Evolutionary conservation across 1,284 basidiomycete genomes (phyloP).

Genomic region (Microstroma glucosiphilum): DNA sequence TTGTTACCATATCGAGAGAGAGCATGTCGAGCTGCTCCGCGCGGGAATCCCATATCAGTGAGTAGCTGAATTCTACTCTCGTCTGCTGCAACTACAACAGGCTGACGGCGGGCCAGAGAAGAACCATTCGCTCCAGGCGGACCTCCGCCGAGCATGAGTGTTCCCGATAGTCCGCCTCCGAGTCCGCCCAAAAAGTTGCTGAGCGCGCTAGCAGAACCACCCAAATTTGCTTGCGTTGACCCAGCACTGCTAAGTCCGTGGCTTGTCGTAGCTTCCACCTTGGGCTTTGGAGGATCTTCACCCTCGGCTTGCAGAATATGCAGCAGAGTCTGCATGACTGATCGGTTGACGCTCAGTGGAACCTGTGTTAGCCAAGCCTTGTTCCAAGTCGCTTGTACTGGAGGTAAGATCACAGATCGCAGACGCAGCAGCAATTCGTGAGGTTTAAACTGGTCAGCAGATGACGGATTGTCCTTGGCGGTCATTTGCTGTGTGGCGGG

Average conservation of each 20-base stretch:
- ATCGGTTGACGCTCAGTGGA: constrained; percentile 58
- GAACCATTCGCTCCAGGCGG: constrained; percentile 1
- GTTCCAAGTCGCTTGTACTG: constrained; percentile 70
- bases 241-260: constrained; percentile 11
- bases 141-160: constrained; percentile 4
- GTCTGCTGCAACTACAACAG: constrained; percentile 23
- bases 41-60: constrained; percentile 93
- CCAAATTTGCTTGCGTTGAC: neutral
- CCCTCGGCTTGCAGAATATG: constrained; percentile 73
- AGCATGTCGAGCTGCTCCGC: constrained; percentile 74
- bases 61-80: constrained; percentile 65
- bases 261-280: constrained; percentile 14
- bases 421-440: constrained; percentile 78
- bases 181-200: constrained; percentile 6
- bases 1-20: constrained; percentile 80
- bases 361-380: constrained; percentile 74
- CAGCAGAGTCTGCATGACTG: constrained; percentile 68
- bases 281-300: constrained; percentile 23
- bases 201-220: neutral
- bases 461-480: constrained; percentile 16
- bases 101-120: neutral
- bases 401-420: constrained; percentile 65
- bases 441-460: constrained; percentile 65
- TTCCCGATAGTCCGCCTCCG: neutral
- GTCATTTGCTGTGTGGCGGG: constrained; percentile 67